Base-by-base conservation (phyloP, 2,329 filamentous ascomycete species). In the Monilinia fructigena region DNA sequence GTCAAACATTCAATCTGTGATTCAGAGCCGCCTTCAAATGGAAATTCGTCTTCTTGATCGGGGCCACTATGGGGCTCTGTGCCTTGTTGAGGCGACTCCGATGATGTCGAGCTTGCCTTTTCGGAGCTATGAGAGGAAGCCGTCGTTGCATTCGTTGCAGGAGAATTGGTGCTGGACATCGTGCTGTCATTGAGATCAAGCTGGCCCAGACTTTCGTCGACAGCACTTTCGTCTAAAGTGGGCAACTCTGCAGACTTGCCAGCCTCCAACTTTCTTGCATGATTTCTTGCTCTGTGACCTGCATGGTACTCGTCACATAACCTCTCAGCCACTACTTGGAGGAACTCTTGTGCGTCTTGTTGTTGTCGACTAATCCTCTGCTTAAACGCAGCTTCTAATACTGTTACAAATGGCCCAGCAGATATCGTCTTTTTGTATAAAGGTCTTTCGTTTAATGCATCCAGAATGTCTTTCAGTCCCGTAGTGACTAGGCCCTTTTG, bases 311-410 rank as follows among this genome's bases (percentile, higher is more conserved):
- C 95, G 75, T 99, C 95, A 74, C 92, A 93, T 66, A 99, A 81
- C 63, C 94, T 85, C 80, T 99, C 94, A 3, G 92, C 90, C 16
- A 99, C 89, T 60, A 98, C 89, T 79, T 99, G 95, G 66, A 99
- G 79, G 70, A 99, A 97, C 77, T 99, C 95, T 75, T 99, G 95
- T 14, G 95, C 95, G 80, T 99, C 95, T 78, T 99, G 95, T 78
- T 99, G 95, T 75, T 95, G 92, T 64, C 94, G 85, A 76, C 91
- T 97, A 73, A 99, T 96, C 73, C 91, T 88, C 74, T 96, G 94
- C 66, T 87, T 87, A 75, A 97, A 99, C 0, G 94, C 93, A 40
- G 82, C 82, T 79, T 99, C 95, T 62, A 99, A 82, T 0, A 91
- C 89, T 69, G 85, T 82, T 54, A 99, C 90, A 75, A 99, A 97